Evolutionary conservation across 208 protist genomes (phyloP), one percentile per base, ranked within the genome.

Genomic region (Crithidia expoeki): DNA sequence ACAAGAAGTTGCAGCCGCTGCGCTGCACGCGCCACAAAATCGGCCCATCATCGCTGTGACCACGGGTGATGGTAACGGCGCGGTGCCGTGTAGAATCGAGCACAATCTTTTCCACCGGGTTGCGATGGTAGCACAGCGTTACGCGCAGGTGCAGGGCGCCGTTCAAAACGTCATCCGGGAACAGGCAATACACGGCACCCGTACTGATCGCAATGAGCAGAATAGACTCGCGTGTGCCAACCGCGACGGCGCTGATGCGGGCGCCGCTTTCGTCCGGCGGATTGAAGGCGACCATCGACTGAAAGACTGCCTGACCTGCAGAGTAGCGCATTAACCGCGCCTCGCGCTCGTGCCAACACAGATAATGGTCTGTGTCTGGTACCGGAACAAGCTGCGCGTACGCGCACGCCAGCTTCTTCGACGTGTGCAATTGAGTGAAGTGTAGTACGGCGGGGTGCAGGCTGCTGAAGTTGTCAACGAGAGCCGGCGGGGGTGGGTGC

Each of bases 1-100:
- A 65, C 47, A 94, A 52, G 44, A 85, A 77, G 30, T 11, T 69
- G 46, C 67, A 73, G 12, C 77, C 77, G 25, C 65, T 76, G 21
- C 79, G 87, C 61, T 92, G 86, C 52, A 96, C 74, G 10, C 88
- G 84, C 88, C 92, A 94, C 42, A 96, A 74, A 42, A 89, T 73
- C 7, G 92, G 89, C 19, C 42, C 63, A 49, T 96, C 92, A 21
- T 71, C 72, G 12, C 63, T 51, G 30, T 61, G 64, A 44, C 76
- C 79, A 36, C 64, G 68, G 0, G 88, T 90, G 69, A 88, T 80
- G 72, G 78, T 94, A 65, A 96, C 74, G 40, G 83, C 83, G 30
- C 86, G 81, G 46, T 82, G 76, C 30, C 69, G 68, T 16, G 42
- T 2, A 0, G 67, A 46, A 33, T 90, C 76, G 4, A 89, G 49